These are phyloP conservation scores for Phaffia australis DNA, from an alignment of 768 basidiomycete genomes.

Conservation along the genomic window DNA sequence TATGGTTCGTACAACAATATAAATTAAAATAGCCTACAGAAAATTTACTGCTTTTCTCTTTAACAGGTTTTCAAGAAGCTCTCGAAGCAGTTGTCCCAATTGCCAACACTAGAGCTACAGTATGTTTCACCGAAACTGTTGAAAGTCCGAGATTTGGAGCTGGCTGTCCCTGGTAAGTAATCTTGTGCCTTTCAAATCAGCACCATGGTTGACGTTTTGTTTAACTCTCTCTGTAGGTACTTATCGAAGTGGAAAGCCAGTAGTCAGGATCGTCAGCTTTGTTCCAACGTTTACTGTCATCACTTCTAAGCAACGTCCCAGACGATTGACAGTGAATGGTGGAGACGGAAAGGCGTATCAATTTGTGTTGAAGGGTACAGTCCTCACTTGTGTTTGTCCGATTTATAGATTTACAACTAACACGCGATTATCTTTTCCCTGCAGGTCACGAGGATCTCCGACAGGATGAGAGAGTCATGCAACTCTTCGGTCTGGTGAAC, in stretches of 20 bases:
- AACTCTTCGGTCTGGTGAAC: slow-evolving; percentile 93
- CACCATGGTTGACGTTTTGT: background rate
- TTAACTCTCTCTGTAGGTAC: slow-evolving; percentile 50
- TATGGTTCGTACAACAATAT: slow-evolving; percentile 45
- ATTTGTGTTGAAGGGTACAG: slow-evolving; percentile 73
- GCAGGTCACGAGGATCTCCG: slow-evolving; percentile 95
- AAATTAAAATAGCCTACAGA: background rate
- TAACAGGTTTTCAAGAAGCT: slow-evolving; percentile 85
- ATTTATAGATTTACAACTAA: background rate
- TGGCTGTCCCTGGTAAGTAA: slow-evolving; percentile 79
- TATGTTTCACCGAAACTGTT: slow-evolving; percentile 89
- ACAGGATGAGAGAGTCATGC: slow-evolving; percentile 98
- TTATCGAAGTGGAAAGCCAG: slow-evolving; percentile 75
- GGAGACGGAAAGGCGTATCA: slow-evolving; percentile 89
- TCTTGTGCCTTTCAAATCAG: slow-evolving; percentile 4
- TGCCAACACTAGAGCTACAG: slow-evolving; percentile 85
- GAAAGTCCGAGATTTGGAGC: slow-evolving; percentile 74
- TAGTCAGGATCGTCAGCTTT: slow-evolving; percentile 74
- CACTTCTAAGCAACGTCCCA: slow-evolving; percentile 89
- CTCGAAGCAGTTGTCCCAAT: slow-evolving; percentile 79
- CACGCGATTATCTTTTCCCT: background rate
- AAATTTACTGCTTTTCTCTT: background rate
- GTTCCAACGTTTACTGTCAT: slow-evolving; percentile 84
- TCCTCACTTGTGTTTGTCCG: background rate
- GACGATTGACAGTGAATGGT: slow-evolving; percentile 73